Conservation (phyloP, 805 yeast species). For the Diddensiella caesifluorescens region DNA sequence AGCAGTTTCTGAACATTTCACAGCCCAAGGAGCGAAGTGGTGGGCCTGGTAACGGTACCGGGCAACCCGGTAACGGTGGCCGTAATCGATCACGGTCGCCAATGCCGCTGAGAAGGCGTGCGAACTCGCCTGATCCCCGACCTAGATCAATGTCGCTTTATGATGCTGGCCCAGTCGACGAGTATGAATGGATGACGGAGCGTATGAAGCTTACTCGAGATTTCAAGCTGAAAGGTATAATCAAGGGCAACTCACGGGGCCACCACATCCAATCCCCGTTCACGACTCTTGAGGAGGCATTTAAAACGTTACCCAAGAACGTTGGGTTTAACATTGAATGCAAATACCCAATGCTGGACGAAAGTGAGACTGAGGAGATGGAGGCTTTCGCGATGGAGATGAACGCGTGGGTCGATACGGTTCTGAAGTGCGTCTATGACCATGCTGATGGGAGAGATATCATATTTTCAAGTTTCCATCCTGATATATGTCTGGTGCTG, state of each 20-base stretch:
- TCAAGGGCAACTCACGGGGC: conserved; percentile 91
- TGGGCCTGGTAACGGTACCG: conserved; percentile 1
- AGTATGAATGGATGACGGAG: conserved; percentile 38
- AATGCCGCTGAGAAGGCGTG: neutral
- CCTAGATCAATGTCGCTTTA: conserved; percentile 39
- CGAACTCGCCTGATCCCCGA: conserved; percentile 21
- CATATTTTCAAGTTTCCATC: conserved; percentile 89
- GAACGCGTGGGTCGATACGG: conserved; percentile 85
- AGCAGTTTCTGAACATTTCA: conserved; percentile 53
- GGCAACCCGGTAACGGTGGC: neutral
- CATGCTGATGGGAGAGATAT: conserved; percentile 75
- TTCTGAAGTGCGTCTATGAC: conserved; percentile 72
- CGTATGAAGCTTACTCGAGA: conserved; percentile 86
- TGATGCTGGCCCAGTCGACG: conserved; percentile 31
- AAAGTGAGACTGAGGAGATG: conserved; percentile 82
- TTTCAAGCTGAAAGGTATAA: conserved; percentile 77
- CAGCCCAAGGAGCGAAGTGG: conserved; percentile 2
- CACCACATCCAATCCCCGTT: conserved; percentile 85
- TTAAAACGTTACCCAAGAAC: conserved; percentile 68
- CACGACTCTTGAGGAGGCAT: conserved; percentile 80
- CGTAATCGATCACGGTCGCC: conserved; percentile 1
- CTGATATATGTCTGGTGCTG: conserved; percentile 80
- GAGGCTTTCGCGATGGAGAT: conserved; percentile 78
- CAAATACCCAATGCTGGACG: conserved; percentile 93
- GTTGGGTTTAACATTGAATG: conserved; percentile 95